phyloP scores from a whole-genome alignment of 306 rosid genomes.

The Ochetophila trinervis region DNA sequence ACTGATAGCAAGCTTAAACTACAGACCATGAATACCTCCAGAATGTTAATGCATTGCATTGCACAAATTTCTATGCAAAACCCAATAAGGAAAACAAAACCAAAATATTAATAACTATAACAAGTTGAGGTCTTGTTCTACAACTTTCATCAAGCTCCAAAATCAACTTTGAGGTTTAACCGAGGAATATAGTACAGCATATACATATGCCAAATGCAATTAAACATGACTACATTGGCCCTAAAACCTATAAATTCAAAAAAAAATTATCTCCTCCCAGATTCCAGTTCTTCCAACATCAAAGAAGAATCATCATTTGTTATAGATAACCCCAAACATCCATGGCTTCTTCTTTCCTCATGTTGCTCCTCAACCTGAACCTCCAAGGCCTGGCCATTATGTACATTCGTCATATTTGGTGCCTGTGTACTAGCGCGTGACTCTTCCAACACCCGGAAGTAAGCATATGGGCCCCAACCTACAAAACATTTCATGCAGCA shows the following conservation, averaged over 20 bases:
- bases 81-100: too few species aligned
- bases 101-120: too few species aligned
- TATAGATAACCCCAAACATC: constrained; percentile 44
- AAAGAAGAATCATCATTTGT: constrained; percentile 28
- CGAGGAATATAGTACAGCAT: not conserved
- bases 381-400: constrained; percentile 22
- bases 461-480: constrained; percentile 96
- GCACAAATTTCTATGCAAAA: too few species aligned
- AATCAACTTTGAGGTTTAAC: not conserved
- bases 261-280: constrained; percentile 42
- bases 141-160: not conserved
- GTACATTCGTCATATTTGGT: constrained; percentile 26
- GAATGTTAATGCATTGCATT: too few species aligned
- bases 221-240: not conserved
- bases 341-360: constrained; percentile 38
- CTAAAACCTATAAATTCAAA: not conserved
- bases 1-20: too few species aligned
- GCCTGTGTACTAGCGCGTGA: constrained; percentile 24
- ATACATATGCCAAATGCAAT: not conserved
- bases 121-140: not conserved
- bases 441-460: constrained; percentile 58
- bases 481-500: not conserved
- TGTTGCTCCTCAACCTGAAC: constrained; percentile 31
- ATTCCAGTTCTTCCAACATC: constrained; percentile 51
- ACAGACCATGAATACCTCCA: too few species aligned